These are phyloP conservation scores for Gypsophila paniculata DNA, from an alignment of 179 eudicot species.

Conservation along the genomic window DNA sequence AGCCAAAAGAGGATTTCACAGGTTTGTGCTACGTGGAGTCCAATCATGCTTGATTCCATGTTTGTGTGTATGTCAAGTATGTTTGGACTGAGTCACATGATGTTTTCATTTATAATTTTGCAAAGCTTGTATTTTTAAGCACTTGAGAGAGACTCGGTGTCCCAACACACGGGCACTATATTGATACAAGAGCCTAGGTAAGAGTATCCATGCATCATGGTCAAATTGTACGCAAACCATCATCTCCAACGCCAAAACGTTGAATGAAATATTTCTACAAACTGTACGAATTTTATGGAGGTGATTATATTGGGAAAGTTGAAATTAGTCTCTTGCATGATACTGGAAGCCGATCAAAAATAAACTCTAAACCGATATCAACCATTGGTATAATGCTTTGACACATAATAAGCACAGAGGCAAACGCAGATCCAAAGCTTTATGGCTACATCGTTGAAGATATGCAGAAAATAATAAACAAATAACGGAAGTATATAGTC, in stretches of 20 bases:
- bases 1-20: too few relatives aligned
- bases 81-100: too few relatives aligned
- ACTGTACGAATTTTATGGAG: not conserved
- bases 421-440: not conserved
- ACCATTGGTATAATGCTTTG: not conserved
- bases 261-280: slow-evolving; percentile 6
- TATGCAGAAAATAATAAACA: not conserved
- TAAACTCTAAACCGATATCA: slow-evolving; percentile 3
- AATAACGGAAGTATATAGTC: not conserved
- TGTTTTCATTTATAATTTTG: too few relatives aligned
- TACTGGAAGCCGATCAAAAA: slow-evolving; percentile 11
- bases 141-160: not conserved
- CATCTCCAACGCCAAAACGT: not conserved
- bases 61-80: too few relatives aligned
- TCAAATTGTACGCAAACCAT: not conserved
- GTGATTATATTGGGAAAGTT: not conserved
- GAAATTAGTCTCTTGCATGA: slow-evolving; percentile 1
- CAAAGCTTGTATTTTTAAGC: too few relatives aligned
- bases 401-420: not conserved
- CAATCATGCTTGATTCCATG: too few relatives aligned
- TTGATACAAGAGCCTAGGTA: not conserved
- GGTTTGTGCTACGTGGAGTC: too few relatives aligned
- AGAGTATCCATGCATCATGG: not conserved
- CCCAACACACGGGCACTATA: not conserved
- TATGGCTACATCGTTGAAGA: not conserved